These are phyloP conservation scores for Leccinum rimulosum DNA, from an alignment of 768 basidiomycete genomes.

Conservation along the genomic window DNA sequence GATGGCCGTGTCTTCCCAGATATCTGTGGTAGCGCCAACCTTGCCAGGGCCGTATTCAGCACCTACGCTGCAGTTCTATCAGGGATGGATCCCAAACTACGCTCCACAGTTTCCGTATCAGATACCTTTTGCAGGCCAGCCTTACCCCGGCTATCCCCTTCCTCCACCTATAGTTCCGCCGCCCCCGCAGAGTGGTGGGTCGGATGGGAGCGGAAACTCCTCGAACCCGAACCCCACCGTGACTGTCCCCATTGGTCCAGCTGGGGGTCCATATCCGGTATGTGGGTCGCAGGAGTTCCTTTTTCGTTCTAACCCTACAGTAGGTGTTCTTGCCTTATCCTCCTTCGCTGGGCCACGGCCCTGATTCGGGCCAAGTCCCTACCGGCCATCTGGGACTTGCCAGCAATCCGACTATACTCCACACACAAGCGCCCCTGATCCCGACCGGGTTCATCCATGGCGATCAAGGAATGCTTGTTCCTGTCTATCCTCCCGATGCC, in stretches of 20 bases:
- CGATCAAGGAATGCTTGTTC: constrained; percentile 68
- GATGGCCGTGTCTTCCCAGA: constrained; percentile 18
- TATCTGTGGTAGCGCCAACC: constrained; percentile 24
- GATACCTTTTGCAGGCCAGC: constrained; percentile 44
- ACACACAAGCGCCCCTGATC: constrained; percentile 52
- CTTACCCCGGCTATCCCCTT: constrained; percentile 46
- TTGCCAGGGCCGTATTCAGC: constrained; percentile 35
- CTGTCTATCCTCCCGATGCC: constrained; percentile 69
- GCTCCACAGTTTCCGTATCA: constrained; percentile 51
- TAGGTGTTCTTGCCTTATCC: constrained; percentile 54
- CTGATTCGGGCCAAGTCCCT: constrained; percentile 25
- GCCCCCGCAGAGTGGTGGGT: constrained; percentile 34
- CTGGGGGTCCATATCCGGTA: constrained; percentile 46
- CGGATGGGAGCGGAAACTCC: constrained; percentile 38
- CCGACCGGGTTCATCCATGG: constrained; percentile 72
- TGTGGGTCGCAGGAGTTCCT: constrained; percentile 19
- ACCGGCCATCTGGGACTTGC: constrained; percentile 18
- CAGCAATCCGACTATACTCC: constrained; percentile 14
- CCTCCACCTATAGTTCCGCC: constrained; percentile 20
- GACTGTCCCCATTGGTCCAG: constrained; percentile 37
- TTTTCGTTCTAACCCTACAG: constrained; percentile 9
- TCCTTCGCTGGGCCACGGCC: constrained; percentile 32
- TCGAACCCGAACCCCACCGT: constrained; percentile 20
- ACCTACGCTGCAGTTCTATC: constrained; percentile 45
- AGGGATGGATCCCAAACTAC: constrained; percentile 54